Conservation (phyloP, 73 alveolate species). For the Blepharisma stoltei region DNA sequence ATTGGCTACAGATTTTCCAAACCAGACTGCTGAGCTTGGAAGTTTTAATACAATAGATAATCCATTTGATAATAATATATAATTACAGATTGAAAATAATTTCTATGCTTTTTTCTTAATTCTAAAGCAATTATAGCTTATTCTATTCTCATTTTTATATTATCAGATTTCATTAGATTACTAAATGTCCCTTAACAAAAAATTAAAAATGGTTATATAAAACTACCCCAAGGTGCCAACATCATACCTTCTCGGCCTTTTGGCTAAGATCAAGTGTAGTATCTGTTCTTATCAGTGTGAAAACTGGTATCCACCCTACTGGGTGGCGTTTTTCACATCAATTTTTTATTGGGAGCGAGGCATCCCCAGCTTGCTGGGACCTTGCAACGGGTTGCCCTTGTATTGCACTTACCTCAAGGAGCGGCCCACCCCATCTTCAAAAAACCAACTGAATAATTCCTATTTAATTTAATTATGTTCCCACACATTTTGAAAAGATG, state of each 20-base stretch:
- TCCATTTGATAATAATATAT: too few species aligned
- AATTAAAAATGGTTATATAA: neutral
- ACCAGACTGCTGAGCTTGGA: too few species aligned
- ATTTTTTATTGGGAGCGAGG: conserved; percentile 30
- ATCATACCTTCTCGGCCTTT: conserved; percentile 96
- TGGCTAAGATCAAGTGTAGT: conserved; percentile 97
- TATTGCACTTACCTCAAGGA: conserved; percentile 28
- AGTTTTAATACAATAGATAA: too few species aligned
- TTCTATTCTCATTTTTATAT: too few species aligned
- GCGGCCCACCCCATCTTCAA: conserved; percentile 20
- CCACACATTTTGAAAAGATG: neutral
- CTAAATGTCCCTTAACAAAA: too few species aligned
- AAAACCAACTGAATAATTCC: neutral
- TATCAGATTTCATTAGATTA: too few species aligned
- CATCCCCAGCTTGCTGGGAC: conserved; percentile 28
- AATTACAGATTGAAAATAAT: too few species aligned
- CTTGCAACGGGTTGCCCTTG: conserved; percentile 32
- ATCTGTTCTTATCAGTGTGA: conserved; percentile 97
- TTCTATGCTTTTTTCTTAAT: too few species aligned
- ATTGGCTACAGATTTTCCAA: too few species aligned
- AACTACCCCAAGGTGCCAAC: neutral
- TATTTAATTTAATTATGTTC: neutral
- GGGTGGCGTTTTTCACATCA: conserved; percentile 31
- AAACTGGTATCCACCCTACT: conserved; percentile 74
- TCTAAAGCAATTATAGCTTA: too few species aligned